A percentile compares a stretch with the other conserved stretches of the same genome.
Evolutionary conservation across 176 grass and related monocot species (phyloP).

Genomic region (Bonia amplexicaulis): DNA sequence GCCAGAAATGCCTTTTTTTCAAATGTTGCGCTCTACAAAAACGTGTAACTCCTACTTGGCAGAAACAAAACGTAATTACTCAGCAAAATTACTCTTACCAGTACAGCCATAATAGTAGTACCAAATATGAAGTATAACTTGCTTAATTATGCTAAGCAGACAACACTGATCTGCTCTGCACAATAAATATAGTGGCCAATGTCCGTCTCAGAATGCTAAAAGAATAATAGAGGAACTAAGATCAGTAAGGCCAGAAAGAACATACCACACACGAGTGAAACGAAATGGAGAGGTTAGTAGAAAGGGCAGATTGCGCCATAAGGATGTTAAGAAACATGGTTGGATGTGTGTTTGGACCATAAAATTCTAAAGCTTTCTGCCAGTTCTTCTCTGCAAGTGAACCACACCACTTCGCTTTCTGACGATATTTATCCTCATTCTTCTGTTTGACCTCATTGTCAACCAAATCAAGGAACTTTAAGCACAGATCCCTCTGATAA

Average conservation of each 20-base stretch:
- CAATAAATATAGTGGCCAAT: conserved; percentile 4
- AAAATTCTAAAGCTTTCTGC: conserved; percentile 74
- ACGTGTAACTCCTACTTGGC: neutral
- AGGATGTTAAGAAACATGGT: conserved; percentile 90
- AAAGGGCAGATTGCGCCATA: conserved; percentile 72
- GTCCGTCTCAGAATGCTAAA: neutral
- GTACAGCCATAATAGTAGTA: neutral
- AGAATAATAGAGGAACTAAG: neutral
- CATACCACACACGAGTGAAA: conserved; percentile 70
- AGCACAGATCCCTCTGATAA: conserved; percentile 84
- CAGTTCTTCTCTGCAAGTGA: conserved; percentile 86
- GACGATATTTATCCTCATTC: conserved; percentile 64
- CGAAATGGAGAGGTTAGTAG: conserved; percentile 42
- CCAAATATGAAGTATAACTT: conserved; percentile 6
- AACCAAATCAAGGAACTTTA: conserved; percentile 76
- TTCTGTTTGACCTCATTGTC: conserved; percentile 71
- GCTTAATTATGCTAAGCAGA: neutral
- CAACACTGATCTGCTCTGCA: neutral
- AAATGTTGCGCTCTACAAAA: neutral
- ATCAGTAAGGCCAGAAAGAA: conserved; percentile 19
- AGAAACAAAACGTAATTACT: conserved; percentile 2
- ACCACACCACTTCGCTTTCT: conserved; percentile 86
- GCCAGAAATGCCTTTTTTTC: neutral
- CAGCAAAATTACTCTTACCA: neutral
- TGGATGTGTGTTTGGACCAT: conserved; percentile 80